Evolutionary conservation across 2,329 filamentous ascomycete species (phyloP), one percentile per base, ranked within the genome.

Genomic region (Xylaria digitata): DNA sequence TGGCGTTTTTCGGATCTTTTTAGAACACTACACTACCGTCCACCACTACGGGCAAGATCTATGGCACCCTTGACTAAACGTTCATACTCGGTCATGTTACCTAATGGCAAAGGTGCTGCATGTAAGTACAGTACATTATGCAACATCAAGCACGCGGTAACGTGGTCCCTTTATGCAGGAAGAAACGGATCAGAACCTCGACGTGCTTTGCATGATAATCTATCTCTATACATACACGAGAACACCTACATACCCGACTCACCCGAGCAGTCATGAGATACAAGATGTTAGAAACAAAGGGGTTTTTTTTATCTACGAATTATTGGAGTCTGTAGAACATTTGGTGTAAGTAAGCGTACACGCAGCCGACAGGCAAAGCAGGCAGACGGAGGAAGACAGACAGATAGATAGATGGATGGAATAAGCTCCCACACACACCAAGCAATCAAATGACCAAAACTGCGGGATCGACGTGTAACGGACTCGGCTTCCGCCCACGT

Each of bases 361-460:
- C 48, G n/a, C 8, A 23, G 5, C 23, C 32, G 15, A 11, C 9
- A n/a, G 15, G 9, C 37, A 43, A 57, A 13, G 17, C 43, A 40
- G 30, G 32, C 32, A 40, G 26, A 23, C 26, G 7, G 6, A n/a
- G 8, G 11, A 2, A 40, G 49, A 34, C 3, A 32, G 26, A 19
- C 11, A 30, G 9, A 26, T n/a, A 48, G 45, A 21, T 9, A 15
- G 21, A 11, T n/a, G n/a, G n/a, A 15, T 13, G 8, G 23, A 9
- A 48, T 8, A 30, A n/a, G 23, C 53, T 58, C 53, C 46, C 63
- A 57, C 57, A 40, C 63, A 57, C 57, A 21, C 37, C 26, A 40
- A 42, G 32, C 52, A 19, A 65, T 65, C 63, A 61, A 65, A 57
- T 65, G 63, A 65, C 63, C 63, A 50, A 57, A 50, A 49, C 62